Base-by-base conservation (phyloP, 2,329 filamentous ascomycete genomes). In the Pyrenophora seminiperda region DNA sequence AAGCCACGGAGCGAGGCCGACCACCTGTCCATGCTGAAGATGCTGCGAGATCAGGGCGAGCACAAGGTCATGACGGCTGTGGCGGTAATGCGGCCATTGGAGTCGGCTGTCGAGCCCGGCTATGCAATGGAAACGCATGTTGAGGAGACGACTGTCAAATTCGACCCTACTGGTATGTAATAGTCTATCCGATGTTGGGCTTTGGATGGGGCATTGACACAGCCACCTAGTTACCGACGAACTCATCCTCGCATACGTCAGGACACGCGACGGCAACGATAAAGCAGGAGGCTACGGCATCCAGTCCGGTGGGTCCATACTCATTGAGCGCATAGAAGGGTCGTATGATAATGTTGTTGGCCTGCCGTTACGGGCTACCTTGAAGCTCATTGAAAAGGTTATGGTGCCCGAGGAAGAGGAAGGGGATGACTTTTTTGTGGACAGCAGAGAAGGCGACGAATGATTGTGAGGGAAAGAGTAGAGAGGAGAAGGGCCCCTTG, bases 281-380 rank as follows among this genome's bases (percentile, higher is more conserved):
- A 99, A 97, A 79, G 94, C 94, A 0, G 94, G 94, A 2, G 94
- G 94, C 0, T 99, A 99, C 73, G 94, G 91, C 1, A 83, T 99
- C 44, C 94, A 99, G 75, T 94, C 93, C 0, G 79, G 93, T 9
- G 94, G 90, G 1, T 88, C 89, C 7, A 86, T 97, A 70, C 75
- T 99, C 49, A 86, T 99, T 10, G 91, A 97, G 72, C 88, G 82
- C 73, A 89, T 99, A 58, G 90, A 96, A 58, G 94, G 94, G 9
- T 86, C 85, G 46, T 90, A 91, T 65, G 94, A 99, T 77, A 97
- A 97, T 73, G 94, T 97, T 1, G 86, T 99, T 20, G 94, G 94
- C 0, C 72, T 99, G 72, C 94, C 94, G 6, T 80, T 97, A 58
- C 83, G 91, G 62, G 82, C 83, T 59, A 89, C 86, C 10, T 70